phyloP scores from a whole-genome alignment of 164 flowering plant species.

The Echeveria elegans region DNA sequence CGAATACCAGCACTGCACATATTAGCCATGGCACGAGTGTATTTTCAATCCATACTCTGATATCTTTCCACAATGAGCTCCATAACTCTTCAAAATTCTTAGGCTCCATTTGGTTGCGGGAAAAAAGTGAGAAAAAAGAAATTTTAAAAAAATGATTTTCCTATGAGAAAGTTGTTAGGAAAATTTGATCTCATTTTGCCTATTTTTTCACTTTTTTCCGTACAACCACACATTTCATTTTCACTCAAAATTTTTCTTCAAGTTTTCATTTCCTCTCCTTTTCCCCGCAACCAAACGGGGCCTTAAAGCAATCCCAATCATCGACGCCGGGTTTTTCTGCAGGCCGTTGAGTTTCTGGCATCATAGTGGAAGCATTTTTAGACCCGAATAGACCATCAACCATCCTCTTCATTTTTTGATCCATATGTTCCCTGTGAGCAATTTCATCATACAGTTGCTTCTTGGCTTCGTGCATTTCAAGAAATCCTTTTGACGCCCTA shows the following conservation, averaged over 20 bases:
- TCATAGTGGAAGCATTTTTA: conserved; percentile 11
- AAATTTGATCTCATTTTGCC: no score
- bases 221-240: no score
- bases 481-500: conserved; percentile 26
- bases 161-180: no score
- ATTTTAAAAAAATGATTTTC: no score
- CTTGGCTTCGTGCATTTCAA: conserved; percentile 24
- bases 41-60: conserved; percentile 33
- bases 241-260: no score
- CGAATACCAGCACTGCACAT: conserved; percentile 38
- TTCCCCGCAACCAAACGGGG: no score
- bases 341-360: conserved; percentile 19
- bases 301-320: conserved; percentile 39
- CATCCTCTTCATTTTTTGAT: conserved; percentile 17
- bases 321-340: conserved; percentile 32
- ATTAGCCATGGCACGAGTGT: conserved; percentile 33
- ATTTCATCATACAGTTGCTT: conserved; percentile 21
- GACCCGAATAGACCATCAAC: conserved; percentile 25
- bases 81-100: conserved; percentile 25
- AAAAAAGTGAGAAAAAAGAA: no score
- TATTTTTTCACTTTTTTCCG: no score
- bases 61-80: conserved; percentile 31
- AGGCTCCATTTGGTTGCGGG: no score
- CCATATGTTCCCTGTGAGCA: conserved; percentile 25
- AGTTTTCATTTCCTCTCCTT: no score